Base-by-base conservation (phyloP, 371 early-diverging fungal genomes). In the Synchytrium microbalum region DNA sequence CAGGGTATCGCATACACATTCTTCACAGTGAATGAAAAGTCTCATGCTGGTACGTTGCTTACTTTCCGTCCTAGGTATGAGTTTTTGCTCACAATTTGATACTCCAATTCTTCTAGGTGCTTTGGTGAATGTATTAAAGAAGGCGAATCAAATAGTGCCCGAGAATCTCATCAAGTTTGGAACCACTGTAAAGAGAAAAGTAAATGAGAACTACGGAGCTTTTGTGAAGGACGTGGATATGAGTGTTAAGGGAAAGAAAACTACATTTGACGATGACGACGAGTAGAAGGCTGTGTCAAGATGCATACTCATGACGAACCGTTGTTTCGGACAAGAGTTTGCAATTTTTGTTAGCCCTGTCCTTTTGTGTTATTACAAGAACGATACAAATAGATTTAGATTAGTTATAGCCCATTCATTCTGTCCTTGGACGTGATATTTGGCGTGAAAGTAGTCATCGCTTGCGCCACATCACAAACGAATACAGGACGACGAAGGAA, bases 11-110 rank as follows among this genome's bases (percentile, higher is more conserved):
- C 97, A 8, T 89, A 98, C 69, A 96, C 98, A 24, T 85, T 98
- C 72, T 95, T 99, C 67, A 96, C 98, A 1, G 74, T 80, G 25
- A 88, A 91, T 61, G 99, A 99, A 75, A 93, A 97, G 78, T 72
- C 88, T 24, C 92, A 93, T 60, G 86, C 90, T 38, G 92, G 92
- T 54, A 83, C 24, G 62, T 24, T 25, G 32, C 5, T 38, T 10
- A 5, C 46, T 19, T 5, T 26, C 5, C 27, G 5, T 56, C 57
- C 14, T 59, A n/a, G 57, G 23, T 23, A 27, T 57, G n/a, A 27
- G n/a, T 13, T 30, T 55, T 25, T 32, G 60, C 29, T 16, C 58
- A 58, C 23, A 16, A 23, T 24, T 63, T 24, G 62, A 24, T 19
- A 16, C 24, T 24, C 63, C 60, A 30, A 10, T 29, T 14, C 23